Percentiles rank a stretch among this genome's conserved stretches.
phyloP scores from a whole-genome alignment of 306 rosid genomes.

The Trifolium pratense region DNA sequence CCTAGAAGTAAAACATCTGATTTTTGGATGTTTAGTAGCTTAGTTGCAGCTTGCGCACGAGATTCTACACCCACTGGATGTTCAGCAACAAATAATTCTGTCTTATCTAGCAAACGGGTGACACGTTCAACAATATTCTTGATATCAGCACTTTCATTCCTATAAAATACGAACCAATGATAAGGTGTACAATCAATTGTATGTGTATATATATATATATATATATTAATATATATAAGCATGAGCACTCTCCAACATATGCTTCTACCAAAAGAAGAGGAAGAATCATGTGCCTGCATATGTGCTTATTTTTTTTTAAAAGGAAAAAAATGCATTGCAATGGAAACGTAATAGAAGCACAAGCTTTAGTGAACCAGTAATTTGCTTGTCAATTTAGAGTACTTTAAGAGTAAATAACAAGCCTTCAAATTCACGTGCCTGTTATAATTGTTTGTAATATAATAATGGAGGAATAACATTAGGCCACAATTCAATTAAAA shows the following conservation, averaged over 20 bases:
- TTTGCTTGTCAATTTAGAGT: too few relatives aligned
- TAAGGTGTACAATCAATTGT: not conserved
- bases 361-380: not conserved
- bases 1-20: constrained; percentile 1
- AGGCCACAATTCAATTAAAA: too few relatives aligned
- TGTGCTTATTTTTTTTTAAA: not conserved
- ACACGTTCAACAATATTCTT: constrained; percentile 17
- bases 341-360: not conserved
- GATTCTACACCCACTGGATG: constrained; percentile 2
- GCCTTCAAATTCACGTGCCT: too few relatives aligned
- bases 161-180: not conserved
- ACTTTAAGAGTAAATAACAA: too few relatives aligned
- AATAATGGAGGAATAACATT: too few relatives aligned
- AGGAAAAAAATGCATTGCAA: not conserved
- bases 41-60: not conserved
- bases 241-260: not conserved
- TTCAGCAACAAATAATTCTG: constrained; percentile 9
- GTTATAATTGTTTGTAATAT: too few relatives aligned
- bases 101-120: not conserved
- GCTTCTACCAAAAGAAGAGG: too few relatives aligned
- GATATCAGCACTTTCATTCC: constrained; percentile 19
- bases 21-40: not conserved
- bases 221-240: too few relatives aligned
- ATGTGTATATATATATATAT: not conserved
- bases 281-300: not conserved